Evolutionary conservation across 225 moss, liverwort and hornwort genomes (phyloP).

Genomic region (Physcomitrellopsis africana): DNA sequence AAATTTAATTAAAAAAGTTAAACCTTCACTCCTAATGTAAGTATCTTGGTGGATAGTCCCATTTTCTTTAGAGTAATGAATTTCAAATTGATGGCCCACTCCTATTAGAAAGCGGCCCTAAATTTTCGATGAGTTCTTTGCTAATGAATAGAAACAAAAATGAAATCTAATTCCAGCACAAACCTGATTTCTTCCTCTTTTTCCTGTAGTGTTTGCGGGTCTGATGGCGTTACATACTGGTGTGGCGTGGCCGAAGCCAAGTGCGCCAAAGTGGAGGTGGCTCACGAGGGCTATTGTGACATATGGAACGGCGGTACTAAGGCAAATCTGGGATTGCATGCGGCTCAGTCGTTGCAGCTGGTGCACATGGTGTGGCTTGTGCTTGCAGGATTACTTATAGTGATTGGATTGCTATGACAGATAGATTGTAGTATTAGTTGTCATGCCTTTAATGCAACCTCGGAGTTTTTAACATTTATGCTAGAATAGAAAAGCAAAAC

Average conservation of each 20-base stretch:
- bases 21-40: too few relatives aligned
- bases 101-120: too few relatives aligned
- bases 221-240: slow-evolving; percentile 82
- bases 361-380: slow-evolving; percentile 86
- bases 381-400: slow-evolving; percentile 72
- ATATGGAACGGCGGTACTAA: slow-evolving; percentile 62
- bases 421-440: not conserved
- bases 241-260: slow-evolving; percentile 85
- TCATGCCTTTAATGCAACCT: slow-evolving; percentile 24
- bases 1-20: too few relatives aligned
- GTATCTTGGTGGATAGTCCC: too few relatives aligned
- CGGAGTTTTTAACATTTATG: slow-evolving; percentile 16
- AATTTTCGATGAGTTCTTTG: too few relatives aligned
- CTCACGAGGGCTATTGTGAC: slow-evolving; percentile 76
- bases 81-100: not conserved
- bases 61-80: not conserved
- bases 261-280: slow-evolving; percentile 80
- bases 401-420: slow-evolving; percentile 63
- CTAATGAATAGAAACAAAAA: too few relatives aligned
- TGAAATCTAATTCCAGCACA: too few relatives aligned
- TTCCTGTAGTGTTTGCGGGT: slow-evolving; percentile 66
- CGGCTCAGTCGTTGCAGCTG: slow-evolving; percentile 82
- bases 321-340: slow-evolving; percentile 55
- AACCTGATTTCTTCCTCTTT: not conserved
- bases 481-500: not conserved